These are phyloP conservation scores for Rutstroemia sp. DNA, from an alignment of 2,329 filamentous ascomycete genomes.

Conservation along the genomic window DNA sequence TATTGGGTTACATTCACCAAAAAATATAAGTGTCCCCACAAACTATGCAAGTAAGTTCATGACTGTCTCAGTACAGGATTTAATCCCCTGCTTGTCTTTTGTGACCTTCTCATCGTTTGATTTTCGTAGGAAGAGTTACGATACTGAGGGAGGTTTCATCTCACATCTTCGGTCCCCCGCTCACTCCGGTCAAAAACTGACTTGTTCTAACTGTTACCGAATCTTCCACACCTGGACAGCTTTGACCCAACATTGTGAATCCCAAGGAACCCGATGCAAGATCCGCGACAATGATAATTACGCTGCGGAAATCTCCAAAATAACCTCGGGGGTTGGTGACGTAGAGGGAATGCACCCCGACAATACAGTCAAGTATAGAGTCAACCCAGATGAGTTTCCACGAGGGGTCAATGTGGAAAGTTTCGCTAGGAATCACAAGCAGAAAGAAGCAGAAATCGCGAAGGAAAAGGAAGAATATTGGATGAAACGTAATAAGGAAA, in stretches of 20 bases:
- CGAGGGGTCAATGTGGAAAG: background rate
- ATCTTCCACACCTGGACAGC: conserved; percentile 36
- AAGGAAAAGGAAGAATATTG: conserved; percentile 4
- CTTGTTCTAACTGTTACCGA: conserved; percentile 1
- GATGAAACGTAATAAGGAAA: background rate
- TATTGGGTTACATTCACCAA: conserved; percentile 15
- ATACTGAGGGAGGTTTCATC: conserved; percentile 12
- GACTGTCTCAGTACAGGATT: too few relatives aligned
- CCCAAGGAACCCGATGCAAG: conserved; percentile 35
- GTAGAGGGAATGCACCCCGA: conserved; percentile 28
- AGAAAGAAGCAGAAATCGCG: background rate
- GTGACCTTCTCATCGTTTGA: background rate
- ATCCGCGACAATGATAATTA: conserved; percentile 37
- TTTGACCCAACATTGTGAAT: conserved; percentile 43
- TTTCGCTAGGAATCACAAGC: background rate
- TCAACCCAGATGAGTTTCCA: conserved; percentile 9
- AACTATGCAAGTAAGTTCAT: conserved; percentile 22
- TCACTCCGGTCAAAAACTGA: conserved; percentile 31
- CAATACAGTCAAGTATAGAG: conserved; percentile 30
- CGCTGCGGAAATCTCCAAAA: conserved; percentile 32
- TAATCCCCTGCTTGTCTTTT: background rate
- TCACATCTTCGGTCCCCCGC: conserved; percentile 38
- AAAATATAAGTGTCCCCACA: conserved; percentile 26
- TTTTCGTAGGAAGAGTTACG: conserved; percentile 12
- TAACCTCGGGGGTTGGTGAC: conserved; percentile 32